Evolutionary conservation across 2,329 filamentous ascomycete species (phyloP).

Genomic region (Lasiodiplodia sp.): DNA sequence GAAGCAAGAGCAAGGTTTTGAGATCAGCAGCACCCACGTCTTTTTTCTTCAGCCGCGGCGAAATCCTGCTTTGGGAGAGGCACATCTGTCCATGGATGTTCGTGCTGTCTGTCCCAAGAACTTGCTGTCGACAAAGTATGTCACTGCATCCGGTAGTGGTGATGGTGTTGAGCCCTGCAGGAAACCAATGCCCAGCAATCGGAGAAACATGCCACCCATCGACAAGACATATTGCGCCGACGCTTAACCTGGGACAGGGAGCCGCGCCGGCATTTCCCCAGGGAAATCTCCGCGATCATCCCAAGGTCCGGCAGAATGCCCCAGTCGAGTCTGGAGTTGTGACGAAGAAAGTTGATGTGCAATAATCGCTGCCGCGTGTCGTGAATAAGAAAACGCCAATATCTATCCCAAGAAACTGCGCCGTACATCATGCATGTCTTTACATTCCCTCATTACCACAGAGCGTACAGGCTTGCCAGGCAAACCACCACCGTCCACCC

Average conservation of each 20-base stretch:
- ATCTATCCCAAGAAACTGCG: background rate
- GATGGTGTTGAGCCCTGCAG: too few relatives aligned
- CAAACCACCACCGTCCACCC: constrained; percentile 33
- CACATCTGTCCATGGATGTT: too few relatives aligned
- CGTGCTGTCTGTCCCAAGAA: too few relatives aligned
- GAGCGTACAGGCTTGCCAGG: constrained; percentile 18
- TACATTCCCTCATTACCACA: constrained; percentile 13
- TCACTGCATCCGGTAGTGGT: background rate
- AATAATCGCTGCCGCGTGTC: background rate
- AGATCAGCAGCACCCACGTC: background rate
- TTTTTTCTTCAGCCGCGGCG: too few relatives aligned
- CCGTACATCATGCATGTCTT: constrained; percentile 1
- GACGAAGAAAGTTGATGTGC: background rate
- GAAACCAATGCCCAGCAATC: background rate
- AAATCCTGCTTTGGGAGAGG: too few relatives aligned
- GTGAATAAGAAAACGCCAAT: constrained; percentile 14
- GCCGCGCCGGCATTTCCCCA: constrained; percentile 14
- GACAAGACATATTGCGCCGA: constrained; percentile 8
- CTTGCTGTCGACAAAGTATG: too few relatives aligned
- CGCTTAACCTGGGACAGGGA: constrained; percentile 13
- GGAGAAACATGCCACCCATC: background rate
- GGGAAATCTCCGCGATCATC: background rate
- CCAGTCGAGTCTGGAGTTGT: background rate
- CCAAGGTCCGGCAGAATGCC: background rate
- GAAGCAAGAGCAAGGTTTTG: background rate